Evolutionary conservation across 2,329 filamentous ascomycete genomes (phyloP).

Genomic region (Fusarium temperatum): DNA sequence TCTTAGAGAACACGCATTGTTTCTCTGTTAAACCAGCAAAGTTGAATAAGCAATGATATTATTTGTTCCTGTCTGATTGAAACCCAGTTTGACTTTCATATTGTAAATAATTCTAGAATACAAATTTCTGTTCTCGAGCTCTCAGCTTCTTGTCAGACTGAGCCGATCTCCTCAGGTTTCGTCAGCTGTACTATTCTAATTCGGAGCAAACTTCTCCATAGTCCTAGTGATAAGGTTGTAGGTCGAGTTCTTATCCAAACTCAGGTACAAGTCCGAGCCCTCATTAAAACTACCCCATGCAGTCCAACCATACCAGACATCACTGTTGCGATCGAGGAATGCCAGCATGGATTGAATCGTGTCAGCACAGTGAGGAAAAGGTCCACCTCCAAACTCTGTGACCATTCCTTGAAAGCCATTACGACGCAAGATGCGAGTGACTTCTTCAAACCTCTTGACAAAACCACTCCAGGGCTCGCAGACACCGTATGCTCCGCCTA

Average conservation of each 20-base stretch:
- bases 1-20: fast-evolving
- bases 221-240: background rate
- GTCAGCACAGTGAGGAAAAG: background rate
- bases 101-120: background rate
- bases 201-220: background rate
- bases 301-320: slow-evolving; percentile 1
- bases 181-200: fast-evolving
- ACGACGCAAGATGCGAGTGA: background rate
- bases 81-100: fast-evolving
- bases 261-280: background rate
- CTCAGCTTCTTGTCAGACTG: no score
- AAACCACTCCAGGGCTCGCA: background rate
- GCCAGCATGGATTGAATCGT: background rate
- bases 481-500: background rate
- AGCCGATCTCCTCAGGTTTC: background rate
- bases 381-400: background rate
- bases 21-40: no score
- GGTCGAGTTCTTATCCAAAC: background rate
- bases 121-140: background rate
- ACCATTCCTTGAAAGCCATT: background rate
- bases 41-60: fast-evolving
- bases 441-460: background rate
- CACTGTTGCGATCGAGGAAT: background rate
- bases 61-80: fast-evolving
- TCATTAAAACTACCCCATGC: background rate